Evolutionary conservation across 2,329 filamentous ascomycete genomes (phyloP).

Genomic region (Dichotomopilus funicola): DNA sequence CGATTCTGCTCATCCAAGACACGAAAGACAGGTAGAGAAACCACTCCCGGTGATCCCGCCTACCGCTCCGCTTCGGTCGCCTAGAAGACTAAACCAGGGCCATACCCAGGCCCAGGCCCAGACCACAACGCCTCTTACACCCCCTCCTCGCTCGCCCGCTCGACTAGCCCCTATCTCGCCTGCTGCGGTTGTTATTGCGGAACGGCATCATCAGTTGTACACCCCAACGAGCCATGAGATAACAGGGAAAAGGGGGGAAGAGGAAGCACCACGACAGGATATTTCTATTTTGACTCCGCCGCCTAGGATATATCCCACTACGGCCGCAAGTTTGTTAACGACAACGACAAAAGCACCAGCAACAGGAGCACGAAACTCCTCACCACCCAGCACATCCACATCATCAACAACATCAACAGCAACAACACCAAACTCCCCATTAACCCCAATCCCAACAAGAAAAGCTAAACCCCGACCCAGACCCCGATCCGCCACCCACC

Average conservation of each 20-base stretch:
- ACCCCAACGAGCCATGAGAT: no score
- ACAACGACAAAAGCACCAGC: not conserved
- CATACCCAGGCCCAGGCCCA: no score
- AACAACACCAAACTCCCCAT: not conserved
- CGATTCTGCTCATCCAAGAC: not conserved
- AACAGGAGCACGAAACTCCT: not conserved
- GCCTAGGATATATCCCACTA: no score
- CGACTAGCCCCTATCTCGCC: not conserved
- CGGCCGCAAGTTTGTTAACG: no score
- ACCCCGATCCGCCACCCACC: not conserved
- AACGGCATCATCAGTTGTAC: conserved; percentile 6
- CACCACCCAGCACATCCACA: not conserved
- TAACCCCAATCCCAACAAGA: not conserved
- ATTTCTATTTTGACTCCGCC: no score
- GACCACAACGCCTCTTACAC: not conserved
- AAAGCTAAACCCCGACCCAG: not conserved
- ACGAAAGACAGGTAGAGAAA: not conserved
- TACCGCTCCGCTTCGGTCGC: no score
- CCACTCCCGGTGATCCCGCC: not conserved
- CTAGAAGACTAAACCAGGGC: no score
- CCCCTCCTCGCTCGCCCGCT: not conserved
- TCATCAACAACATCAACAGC: not conserved
- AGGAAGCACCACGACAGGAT: no score
- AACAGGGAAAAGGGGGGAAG: no score
- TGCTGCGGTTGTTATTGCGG: not conserved